Conservation (phyloP, 768 basidiomycete genomes). For the Rhodotorula taiwanensis region DNA sequence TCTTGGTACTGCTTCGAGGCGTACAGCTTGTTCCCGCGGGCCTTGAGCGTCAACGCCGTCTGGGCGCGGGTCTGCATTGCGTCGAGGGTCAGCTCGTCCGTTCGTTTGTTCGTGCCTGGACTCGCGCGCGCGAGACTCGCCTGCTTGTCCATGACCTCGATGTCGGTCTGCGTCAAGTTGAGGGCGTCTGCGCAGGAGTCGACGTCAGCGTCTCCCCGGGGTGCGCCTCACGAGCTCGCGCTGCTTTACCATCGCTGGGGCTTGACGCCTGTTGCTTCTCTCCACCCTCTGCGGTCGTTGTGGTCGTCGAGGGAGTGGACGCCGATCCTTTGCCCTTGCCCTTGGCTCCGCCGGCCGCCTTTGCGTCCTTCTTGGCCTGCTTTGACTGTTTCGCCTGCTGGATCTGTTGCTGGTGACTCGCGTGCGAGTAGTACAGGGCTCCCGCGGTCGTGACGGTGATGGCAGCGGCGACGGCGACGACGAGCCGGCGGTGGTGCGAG, state of each 20-base stretch:
- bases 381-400: slow-evolving; percentile 45
- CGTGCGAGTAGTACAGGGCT: slow-evolving; percentile 54
- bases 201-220: neutral
- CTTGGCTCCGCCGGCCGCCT: no score
- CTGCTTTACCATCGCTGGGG: slow-evolving; percentile 32
- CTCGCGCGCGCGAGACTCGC: neutral
- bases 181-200: slow-evolving; percentile 13
- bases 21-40: slow-evolving; percentile 50
- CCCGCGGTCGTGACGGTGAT: slow-evolving; percentile 67
- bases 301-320: slow-evolving; percentile 34
- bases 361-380: slow-evolving; percentile 50
- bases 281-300: no score
- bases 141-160: slow-evolving; percentile 39
- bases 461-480: slow-evolving; percentile 60
- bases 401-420: slow-evolving; percentile 46
- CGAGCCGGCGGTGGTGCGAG: slow-evolving; percentile 11
- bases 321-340: slow-evolving; percentile 53
- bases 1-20: slow-evolving; percentile 46
- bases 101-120: neutral
- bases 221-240: slow-evolving; percentile 34
- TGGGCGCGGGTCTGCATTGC: slow-evolving; percentile 34
- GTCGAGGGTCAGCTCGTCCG: neutral
- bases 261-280: no score
- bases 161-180: slow-evolving; percentile 37
- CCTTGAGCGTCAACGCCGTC: slow-evolving; percentile 53